Base-by-base conservation (phyloP, 2,329 filamentous ascomycete genomes). In the Beauveria asiatica region DNA sequence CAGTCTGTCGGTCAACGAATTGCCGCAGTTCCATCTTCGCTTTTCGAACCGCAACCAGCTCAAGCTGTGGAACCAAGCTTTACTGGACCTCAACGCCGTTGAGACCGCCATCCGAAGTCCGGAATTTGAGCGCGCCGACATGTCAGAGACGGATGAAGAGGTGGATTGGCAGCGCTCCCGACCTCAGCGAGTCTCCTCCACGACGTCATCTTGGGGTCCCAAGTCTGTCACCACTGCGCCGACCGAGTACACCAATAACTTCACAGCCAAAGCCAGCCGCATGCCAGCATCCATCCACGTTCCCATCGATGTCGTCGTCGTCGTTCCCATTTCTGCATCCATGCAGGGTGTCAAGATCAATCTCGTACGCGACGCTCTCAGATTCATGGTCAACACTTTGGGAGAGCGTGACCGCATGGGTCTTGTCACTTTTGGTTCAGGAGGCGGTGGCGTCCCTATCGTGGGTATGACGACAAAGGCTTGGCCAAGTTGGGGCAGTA, bases 321-420 rank as follows among this genome's bases (percentile, higher is more conserved):
- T 99, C 23, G 92, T 99, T 39, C 94, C 94, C 0, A 92, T 99
- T 6, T 97, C 94, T 0, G 96, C 93, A 1, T 97, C 94, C 0
- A 99, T 97, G 93, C 94, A 97, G 74, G 94, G 94, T n/a, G 84
- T 99, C 62, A 99, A 99, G 77, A 97, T 97, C 70, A 96, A 93
- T 63, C 80, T 99, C 1, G 84, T 99, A 16, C 87, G 92, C 46
- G 94, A 99, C 73, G 89, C 93, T 0, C 80, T 99, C 41, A 90
- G 89, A 62, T 99, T 97, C 72, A 87, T 99, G 73, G 90, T 99
- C 2, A 83, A 88, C 66, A 93, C 85, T 52, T 84, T 99, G 0
- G 94, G 94, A 37, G 92, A 97, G 66, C 84, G 92, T 58, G 94
- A 99, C 72, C 89, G 94, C 49, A 96, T 99, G 93, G 94, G 94